Conservation (phyloP, 495 filamentous ascomycete species). For the Alectoria sarmentosa region DNA sequence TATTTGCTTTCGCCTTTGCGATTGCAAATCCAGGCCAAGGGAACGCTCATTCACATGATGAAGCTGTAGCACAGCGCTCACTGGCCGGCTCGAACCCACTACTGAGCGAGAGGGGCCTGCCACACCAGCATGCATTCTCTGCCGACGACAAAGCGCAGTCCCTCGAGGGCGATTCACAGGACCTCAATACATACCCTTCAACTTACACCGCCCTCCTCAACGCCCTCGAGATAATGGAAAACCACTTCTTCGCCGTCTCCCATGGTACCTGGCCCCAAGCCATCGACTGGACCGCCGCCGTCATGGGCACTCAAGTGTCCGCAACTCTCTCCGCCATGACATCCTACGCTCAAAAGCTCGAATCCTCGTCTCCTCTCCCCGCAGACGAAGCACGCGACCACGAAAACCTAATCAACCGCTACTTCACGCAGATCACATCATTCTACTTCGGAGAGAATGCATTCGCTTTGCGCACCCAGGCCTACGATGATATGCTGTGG, state of each 20-base stretch:
- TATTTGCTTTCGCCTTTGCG: not conserved
- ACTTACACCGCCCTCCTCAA: conserved; percentile 39
- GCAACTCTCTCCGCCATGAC: conserved; percentile 61
- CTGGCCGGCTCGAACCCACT: not conserved
- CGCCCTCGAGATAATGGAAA: conserved; percentile 69
- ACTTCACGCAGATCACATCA: conserved; percentile 64
- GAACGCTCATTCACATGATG: not conserved
- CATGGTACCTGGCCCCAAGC: conserved; percentile 75
- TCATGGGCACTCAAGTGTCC: conserved; percentile 74
- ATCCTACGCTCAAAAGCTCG: conserved; percentile 26
- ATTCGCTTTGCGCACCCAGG: conserved; percentile 67
- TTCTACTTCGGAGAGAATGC: conserved; percentile 87
- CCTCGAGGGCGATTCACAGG: not conserved
- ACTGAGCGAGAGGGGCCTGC: not conserved
- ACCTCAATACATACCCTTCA: conserved; percentile 2
- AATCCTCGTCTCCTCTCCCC: conserved; percentile 27
- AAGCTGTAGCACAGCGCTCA: conserved; percentile 2
- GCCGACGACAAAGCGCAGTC: not conserved
- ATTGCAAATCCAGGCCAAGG: not conserved
- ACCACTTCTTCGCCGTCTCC: conserved; percentile 66
- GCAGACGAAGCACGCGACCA: conserved; percentile 38
- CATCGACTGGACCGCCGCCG: conserved; percentile 94
- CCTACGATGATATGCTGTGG: conserved; percentile 97
- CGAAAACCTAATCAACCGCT: conserved; percentile 74
- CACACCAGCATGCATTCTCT: not conserved